Evolutionary conservation across 768 basidiomycete species (phyloP).

Genomic region (Piloderma croceum): DNA sequence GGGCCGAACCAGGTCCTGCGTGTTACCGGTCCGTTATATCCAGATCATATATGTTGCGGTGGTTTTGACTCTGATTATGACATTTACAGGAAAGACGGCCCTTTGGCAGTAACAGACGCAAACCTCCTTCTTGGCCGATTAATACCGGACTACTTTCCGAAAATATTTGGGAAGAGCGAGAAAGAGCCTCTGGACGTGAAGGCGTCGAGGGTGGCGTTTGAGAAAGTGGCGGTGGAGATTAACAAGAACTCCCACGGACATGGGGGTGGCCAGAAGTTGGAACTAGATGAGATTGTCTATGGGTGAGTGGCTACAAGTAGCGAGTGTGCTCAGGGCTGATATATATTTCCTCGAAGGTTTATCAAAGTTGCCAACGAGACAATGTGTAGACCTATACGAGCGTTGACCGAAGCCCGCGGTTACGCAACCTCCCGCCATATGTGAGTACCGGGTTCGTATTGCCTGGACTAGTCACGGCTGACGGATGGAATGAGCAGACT

Average conservation of each 20-base stretch:
- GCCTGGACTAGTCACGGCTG: constrained; percentile 1
- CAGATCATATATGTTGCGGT: neutral
- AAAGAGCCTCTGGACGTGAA: constrained; percentile 77
- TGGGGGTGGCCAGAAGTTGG: constrained; percentile 54
- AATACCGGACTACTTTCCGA: constrained; percentile 87
- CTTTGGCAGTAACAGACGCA: constrained; percentile 88
- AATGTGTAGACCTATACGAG: constrained; percentile 90
- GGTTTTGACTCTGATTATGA: constrained; percentile 1
- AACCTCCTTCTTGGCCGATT: constrained; percentile 87
- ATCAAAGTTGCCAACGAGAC: constrained; percentile 97
- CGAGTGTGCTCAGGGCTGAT: neutral
- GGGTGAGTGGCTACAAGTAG: constrained; percentile 47
- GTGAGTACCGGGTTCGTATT: constrained; percentile 24
- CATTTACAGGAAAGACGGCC: constrained; percentile 73
- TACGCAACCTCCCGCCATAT: constrained; percentile 75
- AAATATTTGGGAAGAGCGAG: constrained; percentile 89
- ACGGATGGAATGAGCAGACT: constrained; percentile 38
- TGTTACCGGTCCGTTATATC: constrained; percentile 65
- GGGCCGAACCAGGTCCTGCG: constrained; percentile 88
- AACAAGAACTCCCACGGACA: constrained; percentile 58
- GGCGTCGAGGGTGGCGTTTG: constrained; percentile 64
- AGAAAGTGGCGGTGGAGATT: constrained; percentile 62
- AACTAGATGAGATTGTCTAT: constrained; percentile 81
- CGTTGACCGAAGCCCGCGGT: constrained; percentile 85
- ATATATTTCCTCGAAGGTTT: constrained; percentile 46